These are phyloP conservation scores for Septoria linicola DNA, from an alignment of 2,329 filamentous ascomycete species.

Conservation along the genomic window DNA sequence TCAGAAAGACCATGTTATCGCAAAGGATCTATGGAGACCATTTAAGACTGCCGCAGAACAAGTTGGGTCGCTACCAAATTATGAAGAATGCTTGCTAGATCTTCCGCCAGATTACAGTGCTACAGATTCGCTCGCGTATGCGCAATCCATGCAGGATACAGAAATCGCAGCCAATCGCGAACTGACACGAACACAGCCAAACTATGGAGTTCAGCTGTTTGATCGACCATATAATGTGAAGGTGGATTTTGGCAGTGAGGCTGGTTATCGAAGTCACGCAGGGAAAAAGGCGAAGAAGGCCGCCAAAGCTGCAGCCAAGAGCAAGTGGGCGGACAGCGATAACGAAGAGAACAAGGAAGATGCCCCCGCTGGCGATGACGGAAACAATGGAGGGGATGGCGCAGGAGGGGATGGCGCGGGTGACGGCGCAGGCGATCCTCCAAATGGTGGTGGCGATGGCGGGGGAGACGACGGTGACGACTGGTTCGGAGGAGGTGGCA, in stretches of 20 bases:
- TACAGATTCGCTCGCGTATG: conserved; percentile 22
- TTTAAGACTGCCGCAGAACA: conserved; percentile 8
- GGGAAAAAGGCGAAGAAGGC: conserved; percentile 53
- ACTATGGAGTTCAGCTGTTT: conserved; percentile 3
- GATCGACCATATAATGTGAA: conserved; percentile 32
- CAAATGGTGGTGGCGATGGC: conserved; percentile 34
- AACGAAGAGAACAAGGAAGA: conserved; percentile 48
- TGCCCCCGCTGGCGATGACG: conserved; percentile 38
- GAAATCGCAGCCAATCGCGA: conserved; percentile 15
- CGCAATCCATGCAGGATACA: conserved; percentile 12
- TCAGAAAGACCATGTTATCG: conserved; percentile 9
- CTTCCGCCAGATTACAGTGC: conserved; percentile 49
- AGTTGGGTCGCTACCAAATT: conserved; percentile 41
- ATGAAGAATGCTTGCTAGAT: conserved; percentile 46
- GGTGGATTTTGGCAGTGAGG: conserved; percentile 59
- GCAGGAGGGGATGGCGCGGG: conserved; percentile 31
- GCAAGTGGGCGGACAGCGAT: conserved; percentile 47
- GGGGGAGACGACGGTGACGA: conserved; percentile 41
- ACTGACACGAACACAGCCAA: conserved; percentile 9
- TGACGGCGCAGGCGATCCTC: conserved; percentile 29
- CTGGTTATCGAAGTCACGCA: conserved; percentile 53
- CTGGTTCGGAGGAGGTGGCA: conserved; percentile 34
- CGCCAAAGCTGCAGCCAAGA: conserved; percentile 38
- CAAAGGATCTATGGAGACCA: conserved; percentile 27
- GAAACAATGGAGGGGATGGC: conserved; percentile 38